Percentiles rank a stretch among this genome's conserved stretches.
Conservation (phyloP, 495 filamentous ascomycete species). For the Neurospora hispaniola region DNA sequence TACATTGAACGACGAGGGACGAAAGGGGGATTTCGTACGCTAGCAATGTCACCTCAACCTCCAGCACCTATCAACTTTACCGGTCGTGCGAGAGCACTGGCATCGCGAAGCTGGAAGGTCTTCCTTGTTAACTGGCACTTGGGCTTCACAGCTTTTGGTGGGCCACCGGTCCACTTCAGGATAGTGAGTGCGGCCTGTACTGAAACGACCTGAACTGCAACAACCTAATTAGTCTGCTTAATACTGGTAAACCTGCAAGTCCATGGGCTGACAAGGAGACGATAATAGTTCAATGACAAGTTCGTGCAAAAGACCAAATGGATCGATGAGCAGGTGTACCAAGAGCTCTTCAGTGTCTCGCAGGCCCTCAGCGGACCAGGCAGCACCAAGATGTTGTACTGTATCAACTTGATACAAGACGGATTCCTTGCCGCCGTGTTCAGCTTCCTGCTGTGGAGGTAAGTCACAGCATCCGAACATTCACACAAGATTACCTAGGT, state of each 20-base stretch:
- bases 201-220: not conserved
- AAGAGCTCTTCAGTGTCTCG: slow-evolving; percentile 72
- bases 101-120: slow-evolving; percentile 16
- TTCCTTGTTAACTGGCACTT: slow-evolving; percentile 51
- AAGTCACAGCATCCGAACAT: not conserved
- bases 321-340: slow-evolving; percentile 72
- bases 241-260: not conserved
- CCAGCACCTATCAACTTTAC: not conserved
- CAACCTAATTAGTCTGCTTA: not conserved
- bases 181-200: slow-evolving; percentile 30
- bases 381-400: slow-evolving; percentile 73
- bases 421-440: slow-evolving; percentile 53
- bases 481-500: not conserved
- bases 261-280: not conserved
- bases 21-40: not conserved
- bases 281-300: slow-evolving; percentile 41
- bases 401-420: slow-evolving; percentile 55
- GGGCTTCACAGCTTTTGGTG: slow-evolving; percentile 62
- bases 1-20: not conserved
- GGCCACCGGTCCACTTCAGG: slow-evolving; percentile 61
- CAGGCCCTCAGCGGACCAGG: slow-evolving; percentile 68
- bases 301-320: slow-evolving; percentile 60
- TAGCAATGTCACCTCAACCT: not conserved
- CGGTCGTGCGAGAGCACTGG: slow-evolving; percentile 1
- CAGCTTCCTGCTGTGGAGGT: slow-evolving; percentile 63